Base-by-base conservation (phyloP, 805 yeast species). In the Cyberlindnera euphorbiae region DNA sequence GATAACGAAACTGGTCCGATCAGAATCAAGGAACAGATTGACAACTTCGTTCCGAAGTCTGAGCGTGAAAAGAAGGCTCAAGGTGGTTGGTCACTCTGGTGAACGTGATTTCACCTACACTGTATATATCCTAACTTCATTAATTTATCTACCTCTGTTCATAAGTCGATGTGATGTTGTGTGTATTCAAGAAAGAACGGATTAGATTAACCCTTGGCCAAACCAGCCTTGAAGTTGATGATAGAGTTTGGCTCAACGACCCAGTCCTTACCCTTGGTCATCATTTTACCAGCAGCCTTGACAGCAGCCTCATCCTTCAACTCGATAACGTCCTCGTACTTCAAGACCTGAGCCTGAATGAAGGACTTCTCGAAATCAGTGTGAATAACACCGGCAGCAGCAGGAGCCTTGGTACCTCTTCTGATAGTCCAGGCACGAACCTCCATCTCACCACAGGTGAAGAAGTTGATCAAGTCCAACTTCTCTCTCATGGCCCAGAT, bases 381-480 rank as follows among this genome's bases (percentile, higher is more conserved):
- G 64, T 93, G 98, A 54, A 90, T 90, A 30, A 93, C 95, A 60
- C 97, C 97, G 16, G 98, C 98, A 30, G 98, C 97, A 57, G 84
- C 88, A n/a, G 98, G 98, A 36, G 97, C 97, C 52, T 85, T 81
- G 31, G 90, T 83, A 52, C 94, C 94, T 50, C 72, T 69, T 66
- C 97, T 79, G 46, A 93, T 79, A 24, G 98, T 93, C 98, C 98
- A 93, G 65, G 94, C 97, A 63, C 97, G 82, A 33, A 89, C 95
- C 68, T 93, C 98, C 45, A 85, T 86, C 28, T 95, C 83, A 51
- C 98, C 98, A 59, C 93, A 82, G 24, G 98, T 93, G 75, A 87
- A 93, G 72, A 82, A 93, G 36, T 96, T 87, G 49, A 89, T 88
- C 62, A 93, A 78, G 49, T 83, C 82, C 42, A 89, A 72, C 44